Evolutionary conservation across 192 early-diverging fungal genomes (phyloP), one percentile per base, ranked within the genome.

Genomic region (Coemansia umbellata): DNA sequence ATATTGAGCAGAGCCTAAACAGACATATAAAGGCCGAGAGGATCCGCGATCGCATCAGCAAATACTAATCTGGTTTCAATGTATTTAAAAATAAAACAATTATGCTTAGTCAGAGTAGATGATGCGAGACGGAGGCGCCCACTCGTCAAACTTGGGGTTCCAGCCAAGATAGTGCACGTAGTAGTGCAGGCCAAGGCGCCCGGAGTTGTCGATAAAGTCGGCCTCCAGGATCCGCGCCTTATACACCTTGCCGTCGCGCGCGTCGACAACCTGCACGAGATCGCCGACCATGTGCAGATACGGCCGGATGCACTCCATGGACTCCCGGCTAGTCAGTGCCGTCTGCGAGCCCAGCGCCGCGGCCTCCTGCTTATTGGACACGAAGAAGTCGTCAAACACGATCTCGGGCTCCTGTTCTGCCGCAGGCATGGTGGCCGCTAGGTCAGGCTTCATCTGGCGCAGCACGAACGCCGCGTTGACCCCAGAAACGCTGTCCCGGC

Each of bases 71-170:
- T 9, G n/a, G 19, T 15, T 45, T 17, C 22, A 9, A 3, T 37
- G 21, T 15, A 17, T 26, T 18, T 37, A 49, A 33, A 47, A 5
- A 26, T 6, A 26, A 19, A 48, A 37, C 31, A 26, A 19, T 57
- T 10, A 13, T 17, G 3, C 24, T 23, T 14, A 39, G 4, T 6
- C 9, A 42, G 10, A n/a, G 48, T 60, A 61, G 10, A 67, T 32
- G 37, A 76, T 58, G n/a, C 66, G 57, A n/a, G 52, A 69, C 1
- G 73, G 73, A 4, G 66, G 62, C 26, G 69, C 58, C 66, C 66
- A 69, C 44, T 76, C 73, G 30, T 76, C 73, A 36, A 56, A 76
- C 41, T 56, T 63, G 2, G 53, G 1, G 35, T 49, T 65, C 73
- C 73, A 76, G 13, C 62, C 66, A 3, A 45, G 33, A 37, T 65